phyloP scores from a whole-genome alignment of 1,284 basidiomycete genomes.

The Schizophyllum commune region DNA sequence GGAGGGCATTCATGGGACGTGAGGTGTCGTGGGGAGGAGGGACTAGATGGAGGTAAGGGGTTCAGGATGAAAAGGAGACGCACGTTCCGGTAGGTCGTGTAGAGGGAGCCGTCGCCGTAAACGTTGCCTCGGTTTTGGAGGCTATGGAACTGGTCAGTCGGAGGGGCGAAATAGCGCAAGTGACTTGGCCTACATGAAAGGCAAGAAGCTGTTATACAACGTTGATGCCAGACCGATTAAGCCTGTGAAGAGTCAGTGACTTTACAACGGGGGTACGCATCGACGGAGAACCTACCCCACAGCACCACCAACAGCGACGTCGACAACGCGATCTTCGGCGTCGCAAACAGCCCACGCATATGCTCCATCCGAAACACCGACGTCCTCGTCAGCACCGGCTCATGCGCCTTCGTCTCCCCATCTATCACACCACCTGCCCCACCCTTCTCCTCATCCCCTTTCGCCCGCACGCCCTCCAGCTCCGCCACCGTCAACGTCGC shows the following conservation, averaged over 20 bases:
- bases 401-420: constrained; percentile 15
- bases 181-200: constrained; percentile 50
- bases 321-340: constrained; percentile 52
- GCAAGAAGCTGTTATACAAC: constrained; percentile 56
- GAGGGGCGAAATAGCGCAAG: background rate
- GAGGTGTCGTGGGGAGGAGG: too few relatives aligned
- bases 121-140: constrained; percentile 51
- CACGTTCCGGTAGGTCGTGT: constrained; percentile 64
- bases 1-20: too few relatives aligned
- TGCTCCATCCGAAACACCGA: constrained; percentile 38
- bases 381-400: constrained; percentile 32
- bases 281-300: constrained; percentile 49
- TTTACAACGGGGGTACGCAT: too few relatives aligned
- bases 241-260: constrained; percentile 32
- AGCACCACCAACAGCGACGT: constrained; percentile 51
- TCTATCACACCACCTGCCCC: constrained; percentile 3
- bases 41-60: too few relatives aligned
- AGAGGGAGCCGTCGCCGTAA: constrained; percentile 55
- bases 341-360: constrained; percentile 54
- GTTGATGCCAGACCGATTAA: constrained; percentile 72
- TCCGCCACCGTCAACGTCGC: constrained; percentile 40
- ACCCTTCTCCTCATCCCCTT: constrained; percentile 6
- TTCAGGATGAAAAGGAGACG: too few relatives aligned
- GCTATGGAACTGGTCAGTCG: constrained; percentile 22
- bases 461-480: constrained; percentile 17